Percentiles rank a stretch among this genome's conserved stretches.
Conservation (phyloP, 2,329 filamentous ascomycete species). For the Cladophialophora carrionii region DNA sequence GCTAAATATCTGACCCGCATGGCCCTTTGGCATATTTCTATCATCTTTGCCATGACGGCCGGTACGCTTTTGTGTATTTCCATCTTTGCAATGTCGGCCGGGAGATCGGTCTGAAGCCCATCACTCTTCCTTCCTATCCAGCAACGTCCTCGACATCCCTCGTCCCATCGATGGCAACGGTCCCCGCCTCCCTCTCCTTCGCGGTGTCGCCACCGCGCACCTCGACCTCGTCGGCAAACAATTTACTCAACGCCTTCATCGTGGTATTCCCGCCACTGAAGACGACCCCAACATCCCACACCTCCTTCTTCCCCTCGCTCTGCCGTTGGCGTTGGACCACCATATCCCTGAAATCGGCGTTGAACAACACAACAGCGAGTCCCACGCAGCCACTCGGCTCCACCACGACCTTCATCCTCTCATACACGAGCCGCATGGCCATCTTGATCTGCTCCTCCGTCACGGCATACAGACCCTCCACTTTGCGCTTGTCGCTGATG, state of each 20-base stretch:
- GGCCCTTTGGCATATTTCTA: no score
- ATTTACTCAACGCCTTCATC: conserved; percentile 61
- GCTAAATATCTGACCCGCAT: background rate
- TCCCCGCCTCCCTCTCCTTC: conserved; percentile 29
- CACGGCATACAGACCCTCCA: conserved; percentile 72
- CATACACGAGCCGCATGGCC: conserved; percentile 76
- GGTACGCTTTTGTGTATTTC: background rate
- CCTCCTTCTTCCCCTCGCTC: conserved; percentile 64
- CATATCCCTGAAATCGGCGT: conserved; percentile 76
- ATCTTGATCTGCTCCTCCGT: conserved; percentile 78
- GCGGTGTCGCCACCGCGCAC: background rate
- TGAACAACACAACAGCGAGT: conserved; percentile 78
- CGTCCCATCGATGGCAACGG: conserved; percentile 29
- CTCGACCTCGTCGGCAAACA: conserved; percentile 50
- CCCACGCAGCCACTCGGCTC: conserved; percentile 88
- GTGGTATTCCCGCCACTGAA: conserved; percentile 69
- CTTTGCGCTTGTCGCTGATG: conserved; percentile 71
- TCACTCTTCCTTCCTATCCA: no score
- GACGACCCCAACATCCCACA: conserved; percentile 70
- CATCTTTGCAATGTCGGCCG: background rate
- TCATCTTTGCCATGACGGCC: no score
- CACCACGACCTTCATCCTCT: conserved; percentile 87
- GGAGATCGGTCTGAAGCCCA: background rate
- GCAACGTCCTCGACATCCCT: conserved; percentile 36
- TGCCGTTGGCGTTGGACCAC: conserved; percentile 57